Conservation (phyloP, 495 filamentous ascomycete genomes). For the Aspergillus wentii region DNA sequence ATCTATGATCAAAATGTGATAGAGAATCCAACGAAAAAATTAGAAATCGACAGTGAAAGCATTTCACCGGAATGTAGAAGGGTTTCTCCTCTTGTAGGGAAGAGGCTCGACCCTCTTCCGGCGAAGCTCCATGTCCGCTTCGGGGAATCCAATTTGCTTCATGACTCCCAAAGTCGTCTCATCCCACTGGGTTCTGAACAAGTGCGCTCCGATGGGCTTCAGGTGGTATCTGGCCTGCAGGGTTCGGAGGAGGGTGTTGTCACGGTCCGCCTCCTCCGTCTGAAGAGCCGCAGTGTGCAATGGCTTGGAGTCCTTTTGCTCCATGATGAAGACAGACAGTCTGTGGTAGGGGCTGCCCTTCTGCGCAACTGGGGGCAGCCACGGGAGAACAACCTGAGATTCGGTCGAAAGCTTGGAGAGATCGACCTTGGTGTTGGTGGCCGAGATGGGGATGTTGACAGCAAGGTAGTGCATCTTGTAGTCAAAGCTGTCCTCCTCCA, state of each 20-base stretch:
- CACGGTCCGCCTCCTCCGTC: constrained; percentile 45
- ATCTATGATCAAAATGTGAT: constrained; percentile 22
- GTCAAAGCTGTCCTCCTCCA: constrained; percentile 69
- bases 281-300: constrained; percentile 60
- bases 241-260: constrained; percentile 65
- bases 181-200: constrained; percentile 92
- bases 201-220: constrained; percentile 69
- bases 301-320: constrained; percentile 60
- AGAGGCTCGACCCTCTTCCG: constrained; percentile 60
- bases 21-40: constrained; percentile 13
- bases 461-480: constrained; percentile 84
- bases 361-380: constrained; percentile 80
- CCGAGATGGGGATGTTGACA: constrained; percentile 56
- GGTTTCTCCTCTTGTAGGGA: constrained; percentile 51
- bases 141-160: constrained; percentile 66
- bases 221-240: constrained; percentile 65
- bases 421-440: constrained; percentile 46
- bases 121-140: constrained; percentile 80
- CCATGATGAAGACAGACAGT: constrained; percentile 72
- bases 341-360: constrained; percentile 92
- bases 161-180: constrained; percentile 80
- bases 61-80: constrained; percentile 36
- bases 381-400: constrained; percentile 66
- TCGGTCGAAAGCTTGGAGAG: constrained; percentile 48
- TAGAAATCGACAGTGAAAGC: constrained; percentile 9